phyloP scores from a whole-genome alignment of 805 yeast species.

The Komagataella mondaviorum region DNA sequence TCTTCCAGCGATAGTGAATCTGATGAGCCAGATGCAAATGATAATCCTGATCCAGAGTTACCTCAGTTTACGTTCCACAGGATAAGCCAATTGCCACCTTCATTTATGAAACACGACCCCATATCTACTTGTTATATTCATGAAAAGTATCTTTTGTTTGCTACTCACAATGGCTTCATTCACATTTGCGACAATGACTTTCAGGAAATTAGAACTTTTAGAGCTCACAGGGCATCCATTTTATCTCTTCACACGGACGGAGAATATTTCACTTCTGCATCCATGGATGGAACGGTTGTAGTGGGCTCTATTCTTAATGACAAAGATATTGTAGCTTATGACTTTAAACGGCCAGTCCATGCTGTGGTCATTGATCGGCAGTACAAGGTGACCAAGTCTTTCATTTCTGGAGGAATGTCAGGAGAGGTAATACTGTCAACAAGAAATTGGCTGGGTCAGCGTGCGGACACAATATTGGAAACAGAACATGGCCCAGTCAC shows the following conservation, averaged over 20 bases:
- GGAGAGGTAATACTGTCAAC: constrained; percentile 69
- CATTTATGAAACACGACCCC: constrained; percentile 64
- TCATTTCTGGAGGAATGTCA: constrained; percentile 81
- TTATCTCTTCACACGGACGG: constrained; percentile 66
- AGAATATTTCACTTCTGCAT: constrained; percentile 65
- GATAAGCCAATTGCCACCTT: constrained; percentile 49
- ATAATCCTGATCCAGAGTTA: constrained; percentile 39
- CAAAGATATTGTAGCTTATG: constrained; percentile 56
- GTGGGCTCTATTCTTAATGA: constrained; percentile 57
- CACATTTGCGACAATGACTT: constrained; percentile 54
- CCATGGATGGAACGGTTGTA: constrained; percentile 89
- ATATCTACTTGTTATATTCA: constrained; percentile 57
- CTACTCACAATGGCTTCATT: constrained; percentile 79
- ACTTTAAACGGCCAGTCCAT: constrained; percentile 80
- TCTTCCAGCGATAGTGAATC: constrained; percentile 2
- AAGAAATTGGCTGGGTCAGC: constrained; percentile 77
- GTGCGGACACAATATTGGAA: constrained; percentile 54
- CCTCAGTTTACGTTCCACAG: constrained; percentile 70
- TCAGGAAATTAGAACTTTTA: constrained; percentile 51
- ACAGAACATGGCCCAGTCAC: constrained; percentile 59
- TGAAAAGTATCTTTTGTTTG: constrained; percentile 58
- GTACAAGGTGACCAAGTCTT: constrained; percentile 47
- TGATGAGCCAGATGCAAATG: constrained; percentile 14
- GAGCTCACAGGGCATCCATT: constrained; percentile 80
- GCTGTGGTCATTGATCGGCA: constrained; percentile 71